These are phyloP conservation scores for Aspergillus proliferans DNA, from an alignment of 2,329 filamentous ascomycete species.

Conservation along the genomic window DNA sequence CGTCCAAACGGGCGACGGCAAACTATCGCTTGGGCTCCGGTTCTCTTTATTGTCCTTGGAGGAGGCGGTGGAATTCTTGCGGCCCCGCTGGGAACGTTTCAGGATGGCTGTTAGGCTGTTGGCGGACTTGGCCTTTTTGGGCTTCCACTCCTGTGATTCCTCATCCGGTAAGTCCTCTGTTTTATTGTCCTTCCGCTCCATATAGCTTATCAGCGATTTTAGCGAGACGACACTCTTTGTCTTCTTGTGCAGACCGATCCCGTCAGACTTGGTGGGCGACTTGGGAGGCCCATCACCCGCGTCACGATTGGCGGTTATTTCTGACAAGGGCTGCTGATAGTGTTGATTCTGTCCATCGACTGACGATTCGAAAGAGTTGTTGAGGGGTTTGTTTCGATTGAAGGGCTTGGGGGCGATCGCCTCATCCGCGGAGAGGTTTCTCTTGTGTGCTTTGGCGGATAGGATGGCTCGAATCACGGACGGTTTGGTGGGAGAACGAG, in stretches of 20 bases:
- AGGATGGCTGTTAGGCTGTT: conserved; percentile 75
- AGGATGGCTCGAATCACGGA: conserved; percentile 51
- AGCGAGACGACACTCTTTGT: conserved; percentile 50
- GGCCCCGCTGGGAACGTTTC: conserved; percentile 63
- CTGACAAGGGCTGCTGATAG: conserved; percentile 29
- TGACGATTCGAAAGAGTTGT: conserved; percentile 36
- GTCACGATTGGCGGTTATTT: conserved; percentile 35
- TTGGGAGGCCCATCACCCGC: conserved; percentile 25
- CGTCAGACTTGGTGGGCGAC: conserved; percentile 31
- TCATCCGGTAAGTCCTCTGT: conserved; percentile 25
- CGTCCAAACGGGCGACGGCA: conserved; percentile 68
- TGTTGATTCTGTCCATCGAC: not conserved
- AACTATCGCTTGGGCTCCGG: conserved; percentile 52
- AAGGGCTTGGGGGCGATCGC: conserved; percentile 12
- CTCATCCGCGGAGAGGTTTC: conserved; percentile 38
- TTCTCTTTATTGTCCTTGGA: conserved; percentile 71
- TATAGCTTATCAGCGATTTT: conserved; percentile 42
- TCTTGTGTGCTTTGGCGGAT: conserved; percentile 44
- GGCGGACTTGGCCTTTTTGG: conserved; percentile 72
- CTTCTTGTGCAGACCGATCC: conserved; percentile 44
- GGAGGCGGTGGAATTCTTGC: conserved; percentile 49
- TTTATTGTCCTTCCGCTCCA: conserved; percentile 40
- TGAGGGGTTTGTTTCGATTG: conserved; percentile 41
- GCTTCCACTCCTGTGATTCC: conserved; percentile 36
- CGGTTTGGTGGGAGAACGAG: conserved; percentile 30